Base-by-base conservation (phyloP, 2,329 filamentous ascomycete species). In the Aspergillus thermomutatus region DNA sequence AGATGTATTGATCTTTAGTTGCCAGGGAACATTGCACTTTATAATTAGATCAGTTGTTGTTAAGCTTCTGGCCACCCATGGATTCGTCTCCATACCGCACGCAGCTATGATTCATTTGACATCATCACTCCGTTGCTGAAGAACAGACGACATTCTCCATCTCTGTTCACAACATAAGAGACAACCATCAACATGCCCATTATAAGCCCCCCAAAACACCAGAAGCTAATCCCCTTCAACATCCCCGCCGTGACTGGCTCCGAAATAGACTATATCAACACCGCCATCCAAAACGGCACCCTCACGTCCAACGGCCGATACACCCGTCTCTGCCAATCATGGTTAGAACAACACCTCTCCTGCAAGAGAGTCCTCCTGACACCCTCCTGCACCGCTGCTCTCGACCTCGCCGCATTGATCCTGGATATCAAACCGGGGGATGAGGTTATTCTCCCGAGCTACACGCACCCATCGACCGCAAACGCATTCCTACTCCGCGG, bases 401-500 rank as follows among this genome's bases (percentile, higher is more conserved):
- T 63, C n/a, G 57, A 60, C 3, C 54, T 64, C 17, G 55, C 57
- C 3, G 59, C 57, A 1, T 45, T 64, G 1, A 40, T 58, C 3
- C 54, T 50, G 4, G 43, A 56, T 21, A 52, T 61, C 1, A 41
- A 53, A 23, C 52, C 57, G 0, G 55, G 60, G 9, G 62, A 64
- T 28, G 62, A 64, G 31, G 50, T 64, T 0, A 63, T 63, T 10
- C 51, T 60, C 3, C 55, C 58, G 0, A 63, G 60, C 28, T 60
- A 61, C 34, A 63, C 60, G 0, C 63, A 60, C 41, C 55, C 57
- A 1, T 57, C 59, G 1, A 63, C 55, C 0, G 59, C 57, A 1
- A 64, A 64, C 27, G 51, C 57, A 2, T 64, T 64, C 11, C 54
- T 57, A 17, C 59, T 59, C 9, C 55, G 55, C 14, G 59, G 59